These are phyloP conservation scores for Rasamsonia emersonii DNA, from an alignment of 2,329 filamentous ascomycete species.

Conservation along the genomic window DNA sequence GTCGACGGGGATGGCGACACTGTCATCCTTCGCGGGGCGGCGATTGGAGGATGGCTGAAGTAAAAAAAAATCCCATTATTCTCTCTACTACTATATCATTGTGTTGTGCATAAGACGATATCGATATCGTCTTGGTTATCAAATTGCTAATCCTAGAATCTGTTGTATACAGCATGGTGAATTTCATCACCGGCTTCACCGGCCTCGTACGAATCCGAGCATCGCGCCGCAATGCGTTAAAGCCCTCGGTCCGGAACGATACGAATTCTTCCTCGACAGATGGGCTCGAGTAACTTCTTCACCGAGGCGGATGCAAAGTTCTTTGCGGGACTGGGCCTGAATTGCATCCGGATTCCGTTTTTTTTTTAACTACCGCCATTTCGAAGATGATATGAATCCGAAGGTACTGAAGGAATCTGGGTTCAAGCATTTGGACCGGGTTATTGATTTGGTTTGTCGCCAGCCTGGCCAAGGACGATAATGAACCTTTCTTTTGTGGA, in stretches of 20 bases:
- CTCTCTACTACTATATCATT: too few relatives aligned
- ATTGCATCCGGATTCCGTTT: slow-evolving; percentile 54
- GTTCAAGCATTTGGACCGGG: slow-evolving; percentile 41
- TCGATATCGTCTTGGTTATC: too few relatives aligned
- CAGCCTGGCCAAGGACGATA: too few relatives aligned
- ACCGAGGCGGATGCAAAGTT: slow-evolving; percentile 50
- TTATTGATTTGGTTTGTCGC: slow-evolving; percentile 31
- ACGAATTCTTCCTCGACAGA: slow-evolving; percentile 53
- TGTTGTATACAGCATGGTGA: slow-evolving; percentile 43
- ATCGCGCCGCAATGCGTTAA: slow-evolving; percentile 46
- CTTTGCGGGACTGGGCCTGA: slow-evolving; percentile 47
- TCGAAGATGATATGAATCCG: slow-evolving; percentile 42
- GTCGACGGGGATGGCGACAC: too few relatives aligned
- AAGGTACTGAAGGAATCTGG: slow-evolving; percentile 36
- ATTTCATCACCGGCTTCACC: slow-evolving; percentile 56
- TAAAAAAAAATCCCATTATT: too few relatives aligned
- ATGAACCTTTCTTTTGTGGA: neutral
- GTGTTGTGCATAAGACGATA: too few relatives aligned
- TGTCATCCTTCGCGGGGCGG: too few relatives aligned
- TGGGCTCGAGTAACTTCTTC: slow-evolving; percentile 52
- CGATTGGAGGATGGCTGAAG: too few relatives aligned
- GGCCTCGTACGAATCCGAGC: slow-evolving; percentile 51
- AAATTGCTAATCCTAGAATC: slow-evolving; percentile 1
- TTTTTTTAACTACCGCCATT: slow-evolving; percentile 51
- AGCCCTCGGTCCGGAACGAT: slow-evolving; percentile 48